Base-by-base conservation (phyloP, 495 filamentous ascomycete genomes). In the Trichocladium antarcticum region DNA sequence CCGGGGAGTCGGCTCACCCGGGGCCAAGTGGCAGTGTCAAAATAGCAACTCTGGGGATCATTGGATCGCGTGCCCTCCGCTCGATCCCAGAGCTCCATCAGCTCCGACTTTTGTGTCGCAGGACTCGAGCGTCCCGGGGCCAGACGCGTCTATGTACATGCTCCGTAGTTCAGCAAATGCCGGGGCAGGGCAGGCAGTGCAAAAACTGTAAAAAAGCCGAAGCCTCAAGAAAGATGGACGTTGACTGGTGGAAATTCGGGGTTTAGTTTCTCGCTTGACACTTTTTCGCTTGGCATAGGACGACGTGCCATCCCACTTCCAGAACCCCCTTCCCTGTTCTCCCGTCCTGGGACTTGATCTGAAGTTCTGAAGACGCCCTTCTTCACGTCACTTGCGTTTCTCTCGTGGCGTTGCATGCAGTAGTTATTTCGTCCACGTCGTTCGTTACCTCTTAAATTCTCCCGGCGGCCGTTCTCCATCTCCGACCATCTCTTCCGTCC, bases 21-120 rank as follows among this genome's bases (percentile, higher is more conserved):
- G 47, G 28, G 38, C 42, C 51, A 49, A 39, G 46, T 49, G 51
- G 51, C 46, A 50, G 51, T 50, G 51, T 37, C 37, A 54, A 46
- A 50, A 54, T 49, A 54, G 51, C 45, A 50, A 28, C 22, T 1
- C 36, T 19, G 42, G 44, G 20, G 16, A 22, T 28, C 37, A 48
- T 48, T 52, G 37, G 50, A 34, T 44, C 41, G 41, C 27, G 41
- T 44, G 41, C 15, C n/a, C 36, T 31, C 28, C 15, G 37, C 17
- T 11, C 8, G 28, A 32, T 15, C 31, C 34, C 47, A 32, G 10
- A 42, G 38, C 11, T 21, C 21, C 24, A 17, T 28, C 14, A 15
- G 28, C 11, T 29, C 15, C 16, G 7, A 11, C 11, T 9, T n/a
- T 9, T 4, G 24, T 42, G 14, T 29, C 40, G 31, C 11, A n/a